phyloP scores from a whole-genome alignment of 116 monocot genomes.

The Thalassia testudinum region DNA sequence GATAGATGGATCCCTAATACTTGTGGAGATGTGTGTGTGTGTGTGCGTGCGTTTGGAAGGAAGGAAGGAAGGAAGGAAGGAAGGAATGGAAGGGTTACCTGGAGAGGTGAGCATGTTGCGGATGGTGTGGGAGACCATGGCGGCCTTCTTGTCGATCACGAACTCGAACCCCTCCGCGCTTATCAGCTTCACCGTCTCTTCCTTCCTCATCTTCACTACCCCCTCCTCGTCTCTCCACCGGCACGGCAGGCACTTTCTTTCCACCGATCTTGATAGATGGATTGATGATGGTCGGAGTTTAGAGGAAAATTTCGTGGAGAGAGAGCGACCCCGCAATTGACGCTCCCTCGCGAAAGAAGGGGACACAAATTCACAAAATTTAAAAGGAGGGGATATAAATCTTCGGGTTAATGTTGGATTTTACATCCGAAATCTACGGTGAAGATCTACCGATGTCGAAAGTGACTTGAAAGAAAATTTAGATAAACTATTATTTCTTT shows the following conservation, averaged over 20 bases:
- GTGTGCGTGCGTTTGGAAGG: constrained; percentile 44
- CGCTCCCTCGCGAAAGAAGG: too few species aligned
- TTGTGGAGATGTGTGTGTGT: constrained; percentile 59
- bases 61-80: not conserved
- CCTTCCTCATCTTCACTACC: too few species aligned
- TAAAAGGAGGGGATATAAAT: too few species aligned
- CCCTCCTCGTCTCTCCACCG: constrained; percentile 59
- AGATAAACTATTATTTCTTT: too few species aligned
- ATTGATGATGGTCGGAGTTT: not conserved
- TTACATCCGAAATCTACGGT: too few species aligned
- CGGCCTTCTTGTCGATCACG: constrained; percentile 72
- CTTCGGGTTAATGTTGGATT: too few species aligned
- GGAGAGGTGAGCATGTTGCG: constrained; percentile 96
- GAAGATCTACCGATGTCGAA: too few species aligned
- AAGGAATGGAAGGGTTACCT: constrained; percentile 17
- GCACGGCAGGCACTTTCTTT: not conserved
- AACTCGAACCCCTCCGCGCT: constrained; percentile 97
- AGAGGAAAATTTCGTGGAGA: too few species aligned
- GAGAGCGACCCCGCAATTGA: too few species aligned
- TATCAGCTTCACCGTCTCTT: constrained; percentile 83
- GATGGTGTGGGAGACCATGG: constrained; percentile 92
- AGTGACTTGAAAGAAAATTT: too few species aligned
- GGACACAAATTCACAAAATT: too few species aligned
- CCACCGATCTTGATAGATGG: not conserved
- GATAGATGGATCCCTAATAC: too few species aligned